Base-by-base conservation (phyloP, 331 rosid genomes). In the Phaseolus coccineus region DNA sequence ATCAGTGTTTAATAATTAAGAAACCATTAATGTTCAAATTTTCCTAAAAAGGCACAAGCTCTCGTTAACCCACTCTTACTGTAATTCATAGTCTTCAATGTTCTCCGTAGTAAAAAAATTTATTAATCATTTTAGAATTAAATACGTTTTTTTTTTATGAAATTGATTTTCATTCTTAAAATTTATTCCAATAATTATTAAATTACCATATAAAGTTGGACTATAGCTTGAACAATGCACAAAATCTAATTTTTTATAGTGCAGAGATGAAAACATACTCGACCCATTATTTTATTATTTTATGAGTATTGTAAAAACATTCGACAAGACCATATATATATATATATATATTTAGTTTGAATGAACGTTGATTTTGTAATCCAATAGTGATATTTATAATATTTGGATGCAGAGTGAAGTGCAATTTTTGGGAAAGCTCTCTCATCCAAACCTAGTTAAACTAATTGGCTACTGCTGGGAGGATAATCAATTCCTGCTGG, bases 401-500 rank as follows among this genome's bases (percentile, higher is more conserved):
- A 16, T 30, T 59, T 27, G 12, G 66, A 25, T 59, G 86, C 95
- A 95, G 97, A 85, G 96, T 5, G 99, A 96, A 78, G 98, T 96
- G 19, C 86, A 86, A 50, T 89, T 96, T 77, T 78, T 96, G 85
- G 99, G 99, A 16, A 93, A 90, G 58, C 91, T 88, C 39, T 77
- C 78, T 59, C 99, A 96, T 70, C 94, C 96, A 0, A 93, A 96
- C 86, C 85, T 96, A 7, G 98, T 96, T 1, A 91, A 82, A 46
- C 90, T 96, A 2, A 30, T 91, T 6, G 99, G 99, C 0, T 89
- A 87, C 40, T 96, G 99, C 13, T 91, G 91, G 89, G 97, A 96
- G 74, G 94, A 90, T 2, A 83, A 79, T 31, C 87, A 90, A 44
- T 91, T 78, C 53, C 83, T 96, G 8, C 92, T 96, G 0, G 93